phyloP scores from a whole-genome alignment of 163 green algal species.

The Trebouxia gelatinosa region DNA sequence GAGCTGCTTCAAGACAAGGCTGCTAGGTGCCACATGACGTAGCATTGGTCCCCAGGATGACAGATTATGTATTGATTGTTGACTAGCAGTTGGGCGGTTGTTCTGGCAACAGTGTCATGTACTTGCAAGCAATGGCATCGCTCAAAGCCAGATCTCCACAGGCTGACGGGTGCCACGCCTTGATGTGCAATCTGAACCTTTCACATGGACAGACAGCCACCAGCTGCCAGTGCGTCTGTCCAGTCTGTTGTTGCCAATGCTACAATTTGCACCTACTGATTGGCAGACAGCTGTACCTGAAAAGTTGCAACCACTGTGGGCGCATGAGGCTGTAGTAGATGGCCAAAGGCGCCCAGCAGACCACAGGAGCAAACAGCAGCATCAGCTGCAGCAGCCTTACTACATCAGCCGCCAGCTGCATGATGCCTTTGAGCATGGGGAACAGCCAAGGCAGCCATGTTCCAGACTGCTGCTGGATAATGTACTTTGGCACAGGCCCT shows the following conservation, averaged over 20 bases:
- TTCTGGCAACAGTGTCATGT: too few species aligned
- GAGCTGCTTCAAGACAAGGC: too few species aligned
- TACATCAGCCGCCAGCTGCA: neutral
- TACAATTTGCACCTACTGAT: neutral
- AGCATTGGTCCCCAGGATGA: too few species aligned
- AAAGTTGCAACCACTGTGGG: neutral
- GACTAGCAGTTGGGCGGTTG: too few species aligned
- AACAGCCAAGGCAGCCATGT: neutral
- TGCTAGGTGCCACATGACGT: too few species aligned
- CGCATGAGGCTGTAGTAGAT: neutral
- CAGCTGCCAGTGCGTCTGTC: neutral
- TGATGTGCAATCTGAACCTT: neutral
- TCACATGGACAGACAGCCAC: neutral
- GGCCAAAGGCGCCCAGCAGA: neutral
- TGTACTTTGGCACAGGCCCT: neutral
- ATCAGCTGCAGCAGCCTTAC: neutral
- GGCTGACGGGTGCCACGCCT: too few species aligned
- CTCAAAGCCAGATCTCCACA: too few species aligned
- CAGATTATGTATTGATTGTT: too few species aligned
- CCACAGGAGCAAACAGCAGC: neutral
- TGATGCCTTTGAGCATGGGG: neutral
- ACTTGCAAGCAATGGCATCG: too few species aligned
- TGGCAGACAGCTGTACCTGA: constrained; percentile 25
- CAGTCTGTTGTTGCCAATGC: neutral
- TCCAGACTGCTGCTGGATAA: neutral